phyloP scores from a whole-genome alignment of 345 rosid species.

The Salix koriyanagi region DNA sequence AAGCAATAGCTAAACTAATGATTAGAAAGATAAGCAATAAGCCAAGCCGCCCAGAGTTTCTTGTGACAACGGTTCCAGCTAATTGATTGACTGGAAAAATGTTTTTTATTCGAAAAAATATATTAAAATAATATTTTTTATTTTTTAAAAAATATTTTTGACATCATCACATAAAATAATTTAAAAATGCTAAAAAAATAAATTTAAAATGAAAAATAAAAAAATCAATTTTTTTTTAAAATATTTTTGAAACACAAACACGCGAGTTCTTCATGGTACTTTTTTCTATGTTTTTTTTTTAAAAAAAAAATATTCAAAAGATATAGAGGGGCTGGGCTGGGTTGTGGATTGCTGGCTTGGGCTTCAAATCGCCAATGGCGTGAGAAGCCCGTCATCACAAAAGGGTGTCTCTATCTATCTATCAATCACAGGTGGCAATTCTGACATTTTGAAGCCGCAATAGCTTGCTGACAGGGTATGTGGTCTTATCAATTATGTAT shows the following conservation, averaged over 20 bases:
- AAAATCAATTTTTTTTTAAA: too few species aligned
- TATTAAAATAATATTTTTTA: too few species aligned
- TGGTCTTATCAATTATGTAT: conserved; percentile 18
- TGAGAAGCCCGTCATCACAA: conserved; percentile 29
- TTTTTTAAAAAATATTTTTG: too few species aligned
- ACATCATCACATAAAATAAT: too few species aligned
- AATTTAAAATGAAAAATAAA: too few species aligned
- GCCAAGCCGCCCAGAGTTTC: conserved; percentile 55
- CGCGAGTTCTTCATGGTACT: conserved; percentile 39
- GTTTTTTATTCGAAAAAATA: too few species aligned
- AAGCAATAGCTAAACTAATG: background rate
- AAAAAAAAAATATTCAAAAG: too few species aligned
- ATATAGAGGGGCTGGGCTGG: conserved; percentile 1
- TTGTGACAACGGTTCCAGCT: conserved; percentile 27
- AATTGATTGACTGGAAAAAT: background rate
- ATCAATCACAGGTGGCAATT: conserved; percentile 9
- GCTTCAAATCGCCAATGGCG: conserved; percentile 33
- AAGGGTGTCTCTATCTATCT: too few species aligned
- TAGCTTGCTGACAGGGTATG: conserved; percentile 34
- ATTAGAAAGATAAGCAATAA: background rate
- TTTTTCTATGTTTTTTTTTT: background rate
- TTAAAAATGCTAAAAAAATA: too few species aligned
- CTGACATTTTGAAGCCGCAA: conserved; percentile 14
- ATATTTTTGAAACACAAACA: too few species aligned
- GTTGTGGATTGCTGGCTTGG: conserved; percentile 29